These are phyloP conservation scores for Wickerhamiella musiphila DNA, from an alignment of 805 yeast genomes.

Conservation along the genomic window DNA sequence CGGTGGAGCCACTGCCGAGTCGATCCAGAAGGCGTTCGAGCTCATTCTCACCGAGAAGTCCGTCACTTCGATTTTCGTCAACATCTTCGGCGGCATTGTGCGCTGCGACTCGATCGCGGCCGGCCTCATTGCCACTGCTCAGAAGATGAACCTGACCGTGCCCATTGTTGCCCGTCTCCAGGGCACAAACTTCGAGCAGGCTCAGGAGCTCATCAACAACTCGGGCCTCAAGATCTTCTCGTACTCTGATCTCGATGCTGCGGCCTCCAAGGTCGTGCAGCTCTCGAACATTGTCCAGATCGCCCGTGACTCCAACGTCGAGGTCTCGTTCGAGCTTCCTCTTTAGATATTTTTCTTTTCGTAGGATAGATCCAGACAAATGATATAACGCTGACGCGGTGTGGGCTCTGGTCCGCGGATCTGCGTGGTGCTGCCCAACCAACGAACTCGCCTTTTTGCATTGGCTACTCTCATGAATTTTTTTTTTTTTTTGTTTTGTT, in stretches of 20 bases:
- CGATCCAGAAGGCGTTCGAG: conserved; percentile 92
- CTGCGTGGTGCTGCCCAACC: too few species aligned
- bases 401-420: too few species aligned
- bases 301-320: conserved; percentile 33
- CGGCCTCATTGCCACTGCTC: conserved; percentile 91
- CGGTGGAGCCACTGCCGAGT: conserved; percentile 98
- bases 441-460: too few species aligned
- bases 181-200: conserved; percentile 89
- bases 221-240: conserved; percentile 89
- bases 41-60: conserved; percentile 76
- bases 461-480: too few species aligned
- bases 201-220: conserved; percentile 66
- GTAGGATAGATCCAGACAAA: too few species aligned
- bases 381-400: too few species aligned
- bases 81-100: conserved; percentile 98
- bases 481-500: too few species aligned
- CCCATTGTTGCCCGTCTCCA: conserved; percentile 97
- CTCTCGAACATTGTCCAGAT: conserved; percentile 36
- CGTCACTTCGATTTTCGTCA: conserved; percentile 91
- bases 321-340: conserved; percentile 33
- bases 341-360: conserved; percentile 21
- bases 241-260: conserved; percentile 85
- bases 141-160: conserved; percentile 72
- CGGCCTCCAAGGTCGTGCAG: conserved; percentile 87
- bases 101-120: conserved; percentile 98